A percentile compares a stretch with the other conserved stretches of the same genome.
Evolutionary conservation across 441 rosid genomes (phyloP).

Genomic region (Manihot esculenta): DNA sequence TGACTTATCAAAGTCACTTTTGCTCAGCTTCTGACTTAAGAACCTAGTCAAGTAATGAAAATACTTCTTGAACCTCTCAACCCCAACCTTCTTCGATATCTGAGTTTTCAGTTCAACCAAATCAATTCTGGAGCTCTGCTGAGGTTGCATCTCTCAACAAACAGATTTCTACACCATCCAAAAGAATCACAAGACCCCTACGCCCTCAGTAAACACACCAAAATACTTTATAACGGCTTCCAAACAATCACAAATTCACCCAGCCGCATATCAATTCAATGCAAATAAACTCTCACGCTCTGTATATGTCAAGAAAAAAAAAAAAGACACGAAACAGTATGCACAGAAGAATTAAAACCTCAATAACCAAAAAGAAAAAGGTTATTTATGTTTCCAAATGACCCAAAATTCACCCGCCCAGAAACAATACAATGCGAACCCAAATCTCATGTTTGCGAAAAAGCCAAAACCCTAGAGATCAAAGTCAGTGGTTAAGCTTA

Average conservation of each 20-base stretch:
- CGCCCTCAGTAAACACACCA: conserved; percentile 19
- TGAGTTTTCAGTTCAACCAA: conserved; percentile 70
- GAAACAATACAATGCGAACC: conserved; percentile 53
- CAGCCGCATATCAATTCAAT: conserved; percentile 35
- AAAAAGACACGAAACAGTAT: conserved; percentile 17
- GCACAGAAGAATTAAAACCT: conserved; percentile 23
- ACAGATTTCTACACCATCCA: conserved; percentile 50
- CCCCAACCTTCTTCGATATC: conserved; percentile 76
- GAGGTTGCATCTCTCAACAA: conserved; percentile 74
- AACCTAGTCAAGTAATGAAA: conserved; percentile 70
- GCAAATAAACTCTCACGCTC: conserved; percentile 39
- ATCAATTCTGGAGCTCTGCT: conserved; percentile 71
- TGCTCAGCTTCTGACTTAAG: conserved; percentile 70
- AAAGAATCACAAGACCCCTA: conserved; percentile 31
- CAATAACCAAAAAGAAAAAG: conserved; percentile 15
- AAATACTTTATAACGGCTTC: conserved; percentile 30
- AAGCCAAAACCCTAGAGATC: conserved; percentile 66
- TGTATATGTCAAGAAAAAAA: conserved; percentile 27
- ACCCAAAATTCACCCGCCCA: conserved; percentile 43
- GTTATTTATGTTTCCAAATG: conserved; percentile 48
- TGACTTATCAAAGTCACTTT: conserved; percentile 76
- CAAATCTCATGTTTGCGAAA: conserved; percentile 53
- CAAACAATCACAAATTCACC: conserved; percentile 35
- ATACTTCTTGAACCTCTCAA: conserved; percentile 71
- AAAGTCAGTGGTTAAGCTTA: conserved; percentile 36